Conservation (phyloP, 164 flowering plant species). For the Santalum album region DNA sequence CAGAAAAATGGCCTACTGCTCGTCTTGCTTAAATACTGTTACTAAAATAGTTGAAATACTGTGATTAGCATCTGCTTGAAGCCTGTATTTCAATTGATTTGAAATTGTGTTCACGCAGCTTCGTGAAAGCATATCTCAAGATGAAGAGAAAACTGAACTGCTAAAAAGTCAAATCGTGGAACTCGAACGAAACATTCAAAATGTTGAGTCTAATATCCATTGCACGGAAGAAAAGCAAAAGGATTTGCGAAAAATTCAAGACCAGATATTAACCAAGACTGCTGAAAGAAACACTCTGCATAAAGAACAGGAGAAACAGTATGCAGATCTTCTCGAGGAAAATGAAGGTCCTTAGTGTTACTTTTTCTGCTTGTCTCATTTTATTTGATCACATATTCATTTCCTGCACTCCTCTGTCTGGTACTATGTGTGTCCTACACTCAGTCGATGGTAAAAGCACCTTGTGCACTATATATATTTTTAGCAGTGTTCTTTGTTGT, state of each 20-base stretch:
- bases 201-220: conserved; percentile 54
- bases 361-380: too few species aligned
- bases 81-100: neutral
- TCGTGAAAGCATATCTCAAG: conserved; percentile 70
- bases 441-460: too few species aligned
- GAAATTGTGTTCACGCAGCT: conserved; percentile 24
- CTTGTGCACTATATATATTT: neutral
- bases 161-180: conserved; percentile 62
- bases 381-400: too few species aligned
- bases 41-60: too few species aligned
- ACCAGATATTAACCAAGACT: conserved; percentile 55
- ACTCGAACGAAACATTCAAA: conserved; percentile 46
- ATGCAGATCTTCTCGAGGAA: conserved; percentile 69
- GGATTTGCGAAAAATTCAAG: conserved; percentile 54
- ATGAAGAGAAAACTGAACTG: conserved; percentile 61
- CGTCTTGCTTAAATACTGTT: too few species aligned
- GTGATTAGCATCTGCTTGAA: neutral
- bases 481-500: neutral
- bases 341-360: conserved; percentile 52
- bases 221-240: conserved; percentile 48
- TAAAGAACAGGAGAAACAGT: conserved; percentile 56
- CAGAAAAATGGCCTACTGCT: too few species aligned
- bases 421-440: too few species aligned
- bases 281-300: conserved; percentile 60
- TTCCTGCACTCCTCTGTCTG: too few species aligned